Percentiles rank a stretch among this genome's conserved stretches.
These are phyloP conservation scores for Fraxinus paxiana DNA, from an alignment of 305 asterid genomes.

Conservation along the genomic window DNA sequence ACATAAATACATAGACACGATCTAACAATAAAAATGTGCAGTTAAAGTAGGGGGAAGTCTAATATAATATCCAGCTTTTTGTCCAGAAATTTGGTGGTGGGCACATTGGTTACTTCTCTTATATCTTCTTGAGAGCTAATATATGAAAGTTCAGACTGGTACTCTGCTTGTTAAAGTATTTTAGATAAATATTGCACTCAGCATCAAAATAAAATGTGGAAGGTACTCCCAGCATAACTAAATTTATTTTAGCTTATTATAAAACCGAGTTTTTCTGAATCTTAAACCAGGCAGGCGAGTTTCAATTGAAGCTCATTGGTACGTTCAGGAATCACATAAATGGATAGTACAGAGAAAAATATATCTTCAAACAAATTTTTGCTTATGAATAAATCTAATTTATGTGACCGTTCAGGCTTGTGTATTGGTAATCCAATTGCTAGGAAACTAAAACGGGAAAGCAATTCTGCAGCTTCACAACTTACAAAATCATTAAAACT, in stretches of 20 bases:
- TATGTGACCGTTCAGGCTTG: not conserved
- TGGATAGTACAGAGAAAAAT: not conserved
- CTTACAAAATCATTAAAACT: constrained; percentile 10
- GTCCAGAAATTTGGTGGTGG: not conserved
- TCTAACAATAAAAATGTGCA: not conserved
- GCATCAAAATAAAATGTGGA: not conserved
- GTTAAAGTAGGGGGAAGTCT: not conserved
- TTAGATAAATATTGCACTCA: not conserved
- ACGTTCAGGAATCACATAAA: not conserved
- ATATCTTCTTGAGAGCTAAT: not conserved
- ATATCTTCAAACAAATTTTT: not conserved
- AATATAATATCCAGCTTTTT: not conserved
- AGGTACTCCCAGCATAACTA: not conserved
- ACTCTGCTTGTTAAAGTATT: not conserved
- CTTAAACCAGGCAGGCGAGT: constrained; percentile 4
- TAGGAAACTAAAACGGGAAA: not conserved
- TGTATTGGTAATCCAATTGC: not conserved
- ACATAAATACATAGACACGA: not conserved
- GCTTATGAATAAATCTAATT: not conserved
- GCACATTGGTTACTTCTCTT: not conserved
- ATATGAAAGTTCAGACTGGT: not conserved
- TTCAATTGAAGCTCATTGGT: not conserved
- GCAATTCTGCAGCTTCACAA: not conserved
- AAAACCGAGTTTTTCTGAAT: not conserved
- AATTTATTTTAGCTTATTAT: not conserved